Evolutionary conservation across 306 rosid species (phyloP), one percentile per base, ranked within the genome.

Genomic region (Aeschynomene evenia): DNA sequence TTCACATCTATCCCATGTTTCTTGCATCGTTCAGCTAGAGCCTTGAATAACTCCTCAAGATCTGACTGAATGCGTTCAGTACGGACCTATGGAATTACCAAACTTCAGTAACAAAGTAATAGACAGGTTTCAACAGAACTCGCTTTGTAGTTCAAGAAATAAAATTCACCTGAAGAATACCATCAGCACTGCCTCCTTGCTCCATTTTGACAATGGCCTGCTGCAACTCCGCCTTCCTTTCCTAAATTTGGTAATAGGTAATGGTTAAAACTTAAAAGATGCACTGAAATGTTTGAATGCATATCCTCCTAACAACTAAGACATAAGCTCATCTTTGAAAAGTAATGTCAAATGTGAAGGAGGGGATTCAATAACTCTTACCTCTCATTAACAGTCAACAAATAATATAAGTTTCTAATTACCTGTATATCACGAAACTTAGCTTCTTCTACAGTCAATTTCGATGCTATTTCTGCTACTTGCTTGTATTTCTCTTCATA

Each of bases 141-240:
- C 16, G n/a, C 14, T 53, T 33, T 66, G 61, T 51, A 69, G 56
- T 59, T 33, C 34, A 61, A 55, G 10, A 53, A 57, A 54, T 29
- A 71, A 51, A 70, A 49, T 65, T 61, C 66, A 93, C 98, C 97
- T 93, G 98, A 85, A 93, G 98, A 72, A 92, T 92, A 76, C 98
- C 98, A 79, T 93, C 97, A 3, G 90, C 86, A 73, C 98, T 93
- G 71, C 98, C 98, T 80, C 98, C 98, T 76, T 90, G 97, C 46
- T 82, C 94, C 84, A 93, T 90, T 83, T 85, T 88, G 77, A 86
- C 77, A 64, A 93, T 88, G 73, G 98, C 98, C 76, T 93, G 98
- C 75, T 90, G 90, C 85, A 90, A 74, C 80, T 93, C 98, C 56
- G 33, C 71, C 66, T 88, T 93, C 81, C 97, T 93, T 81, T 77